A percentile compares a stretch with the other conserved stretches of the same genome.
Conservation (phyloP, 441 rosid species). For the Dalechampia spathulata region DNA sequence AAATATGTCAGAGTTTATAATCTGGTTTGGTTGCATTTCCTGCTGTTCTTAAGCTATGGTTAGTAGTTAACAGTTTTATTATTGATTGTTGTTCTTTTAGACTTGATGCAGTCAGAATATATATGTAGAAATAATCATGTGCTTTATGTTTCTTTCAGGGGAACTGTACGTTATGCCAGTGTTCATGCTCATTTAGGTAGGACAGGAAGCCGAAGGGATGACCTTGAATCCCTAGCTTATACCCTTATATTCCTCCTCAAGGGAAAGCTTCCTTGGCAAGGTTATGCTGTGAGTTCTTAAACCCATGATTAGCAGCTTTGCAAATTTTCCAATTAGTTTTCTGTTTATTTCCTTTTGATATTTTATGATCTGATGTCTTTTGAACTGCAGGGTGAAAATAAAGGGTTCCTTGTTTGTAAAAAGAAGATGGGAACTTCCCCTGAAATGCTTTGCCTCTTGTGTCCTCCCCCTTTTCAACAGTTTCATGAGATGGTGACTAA, state of each 20-base stretch:
- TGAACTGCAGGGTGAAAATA: slow-evolving; percentile 41
- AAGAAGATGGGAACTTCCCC: slow-evolving; percentile 58
- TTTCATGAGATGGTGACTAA: slow-evolving; percentile 50
- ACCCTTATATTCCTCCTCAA: slow-evolving; percentile 48
- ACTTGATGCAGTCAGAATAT: no score
- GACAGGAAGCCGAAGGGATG: slow-evolving; percentile 54
- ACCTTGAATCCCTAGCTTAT: slow-evolving; percentile 54
- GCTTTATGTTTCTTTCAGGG: slow-evolving; percentile 27
- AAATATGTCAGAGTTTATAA: no score
- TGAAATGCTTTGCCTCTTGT: slow-evolving; percentile 44
- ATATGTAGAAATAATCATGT: background rate
- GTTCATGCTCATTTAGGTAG: slow-evolving; percentile 65
- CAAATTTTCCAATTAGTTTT: background rate
- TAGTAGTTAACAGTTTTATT: no score
- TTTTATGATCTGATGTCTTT: slow-evolving; percentile 5
- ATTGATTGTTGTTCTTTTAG: background rate
- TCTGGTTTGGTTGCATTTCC: no score
- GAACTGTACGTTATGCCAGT: slow-evolving; percentile 56
- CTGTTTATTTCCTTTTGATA: background rate
- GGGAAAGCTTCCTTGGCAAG: slow-evolving; percentile 62
- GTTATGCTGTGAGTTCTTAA: slow-evolving; percentile 34
- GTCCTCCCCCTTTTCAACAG: slow-evolving; percentile 44
- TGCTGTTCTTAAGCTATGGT: no score
- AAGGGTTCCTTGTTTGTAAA: slow-evolving; percentile 52
- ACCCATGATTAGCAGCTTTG: background rate